Percentiles rank a stretch among this genome's conserved stretches.
Evolutionary conservation across 805 yeast species (phyloP).

Genomic region (Saccharomyces kudriavzevii): DNA sequence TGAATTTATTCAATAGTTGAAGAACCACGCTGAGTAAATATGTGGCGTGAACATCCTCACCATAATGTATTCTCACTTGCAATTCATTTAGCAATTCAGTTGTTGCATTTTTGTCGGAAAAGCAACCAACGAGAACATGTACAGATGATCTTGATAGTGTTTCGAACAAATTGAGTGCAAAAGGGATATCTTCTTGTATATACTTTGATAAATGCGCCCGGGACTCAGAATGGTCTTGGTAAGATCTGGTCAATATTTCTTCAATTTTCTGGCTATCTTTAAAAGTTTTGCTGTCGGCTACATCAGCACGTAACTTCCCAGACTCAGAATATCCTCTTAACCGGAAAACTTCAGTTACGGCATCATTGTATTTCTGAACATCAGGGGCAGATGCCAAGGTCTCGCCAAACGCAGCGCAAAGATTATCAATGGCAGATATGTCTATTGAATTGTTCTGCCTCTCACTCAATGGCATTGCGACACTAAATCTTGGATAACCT

Average conservation of each 20-base stretch:
- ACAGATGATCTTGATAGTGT: slow-evolving; percentile 12
- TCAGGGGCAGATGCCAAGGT: slow-evolving; percentile 9
- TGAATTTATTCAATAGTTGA: slow-evolving; percentile 23
- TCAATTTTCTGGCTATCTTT: slow-evolving; percentile 12
- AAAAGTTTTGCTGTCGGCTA: neutral
- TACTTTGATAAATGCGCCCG: slow-evolving; percentile 10
- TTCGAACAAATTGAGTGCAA: slow-evolving; percentile 18
- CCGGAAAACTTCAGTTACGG: slow-evolving; percentile 13
- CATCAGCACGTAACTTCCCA: neutral
- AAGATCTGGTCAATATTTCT: slow-evolving; percentile 18
- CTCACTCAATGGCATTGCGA: neutral
- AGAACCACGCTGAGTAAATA: slow-evolving; percentile 19
- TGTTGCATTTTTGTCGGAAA: slow-evolving; percentile 13
- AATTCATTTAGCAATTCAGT: slow-evolving; percentile 14
- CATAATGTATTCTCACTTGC: slow-evolving; percentile 13
- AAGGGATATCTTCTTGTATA: slow-evolving; percentile 10
- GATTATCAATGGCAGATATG: slow-evolving; percentile 3
- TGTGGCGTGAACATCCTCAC: slow-evolving; percentile 14
- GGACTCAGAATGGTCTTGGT: slow-evolving; percentile 23
- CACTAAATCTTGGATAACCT: neutral
- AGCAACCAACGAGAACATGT: slow-evolving; percentile 18
- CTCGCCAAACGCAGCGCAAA: slow-evolving; percentile 13
- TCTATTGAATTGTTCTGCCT: neutral
- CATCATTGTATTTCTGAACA: slow-evolving; percentile 12
- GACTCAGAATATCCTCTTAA: neutral